phyloP scores from a whole-genome alignment of 345 rosid species.

The Trapa incisa region DNA sequence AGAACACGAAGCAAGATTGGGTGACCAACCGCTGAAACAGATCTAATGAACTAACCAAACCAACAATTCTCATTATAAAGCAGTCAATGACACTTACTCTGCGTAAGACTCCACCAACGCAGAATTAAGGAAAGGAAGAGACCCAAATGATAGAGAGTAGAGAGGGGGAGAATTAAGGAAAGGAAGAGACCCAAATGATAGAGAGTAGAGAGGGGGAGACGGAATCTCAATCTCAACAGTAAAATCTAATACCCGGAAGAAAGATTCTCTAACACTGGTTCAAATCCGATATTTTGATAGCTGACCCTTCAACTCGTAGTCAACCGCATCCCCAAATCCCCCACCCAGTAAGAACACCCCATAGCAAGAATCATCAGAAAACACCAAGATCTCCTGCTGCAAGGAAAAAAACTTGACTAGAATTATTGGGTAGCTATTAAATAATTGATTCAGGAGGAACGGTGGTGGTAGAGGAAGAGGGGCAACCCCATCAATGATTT shows the following conservation, averaged over 20 bases:
- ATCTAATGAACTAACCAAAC: background rate
- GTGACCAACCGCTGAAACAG: constrained; percentile 2
- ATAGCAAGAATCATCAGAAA: too few relatives aligned
- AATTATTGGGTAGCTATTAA: too few relatives aligned
- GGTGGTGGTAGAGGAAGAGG: too few relatives aligned
- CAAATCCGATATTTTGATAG: too few relatives aligned
- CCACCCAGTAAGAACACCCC: too few relatives aligned
- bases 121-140: background rate
- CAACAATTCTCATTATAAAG: background rate
- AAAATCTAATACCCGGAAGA: background rate
- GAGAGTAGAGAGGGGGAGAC: background rate
- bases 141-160: background rate
- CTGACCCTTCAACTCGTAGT: too few relatives aligned
- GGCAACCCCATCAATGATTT: too few relatives aligned
- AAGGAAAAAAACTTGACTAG: too few relatives aligned
- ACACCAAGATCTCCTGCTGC: too few relatives aligned
- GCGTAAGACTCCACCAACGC: background rate
- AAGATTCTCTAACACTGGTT: too few relatives aligned
- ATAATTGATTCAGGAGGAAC: too few relatives aligned
- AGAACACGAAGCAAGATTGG: background rate
- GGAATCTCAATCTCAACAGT: background rate
- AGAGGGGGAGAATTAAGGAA: background rate
- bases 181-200: background rate
- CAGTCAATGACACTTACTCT: background rate
- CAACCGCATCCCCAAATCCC: too few relatives aligned